phyloP scores from a whole-genome alignment of 257 asterid species.

The Pogostemon cablin region DNA sequence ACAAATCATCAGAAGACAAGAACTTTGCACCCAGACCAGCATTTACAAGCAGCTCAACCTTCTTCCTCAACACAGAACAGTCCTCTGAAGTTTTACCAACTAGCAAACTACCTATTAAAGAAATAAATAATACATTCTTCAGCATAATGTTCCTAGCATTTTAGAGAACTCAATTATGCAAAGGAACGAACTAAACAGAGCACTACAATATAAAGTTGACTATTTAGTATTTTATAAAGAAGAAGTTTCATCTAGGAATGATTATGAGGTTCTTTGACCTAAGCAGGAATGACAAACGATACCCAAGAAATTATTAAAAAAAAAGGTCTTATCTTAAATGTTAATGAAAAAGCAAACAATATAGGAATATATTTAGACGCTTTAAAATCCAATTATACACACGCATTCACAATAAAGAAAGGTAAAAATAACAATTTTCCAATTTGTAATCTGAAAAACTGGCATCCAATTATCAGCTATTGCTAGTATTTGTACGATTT shows the following conservation, averaged over 20 bases:
- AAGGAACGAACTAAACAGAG: conserved; percentile 19
- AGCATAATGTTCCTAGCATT: conserved; percentile 10
- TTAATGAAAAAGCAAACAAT: conserved; percentile 10
- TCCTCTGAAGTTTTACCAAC: conserved; percentile 83
- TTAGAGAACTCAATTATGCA: conserved; percentile 9
- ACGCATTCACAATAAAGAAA: conserved; percentile 10
- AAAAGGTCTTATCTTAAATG: not conserved
- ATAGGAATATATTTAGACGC: not conserved
- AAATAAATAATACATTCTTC: not conserved
- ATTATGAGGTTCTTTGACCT: not conserved
- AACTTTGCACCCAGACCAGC: conserved; percentile 75
- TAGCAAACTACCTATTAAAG: conserved; percentile 71
- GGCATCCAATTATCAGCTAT: conserved; percentile 8
- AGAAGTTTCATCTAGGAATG: not conserved
- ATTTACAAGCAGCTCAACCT: conserved; percentile 61
- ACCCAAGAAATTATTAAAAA: not conserved
- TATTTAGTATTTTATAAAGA: conserved; percentile 12
- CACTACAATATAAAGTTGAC: conserved; percentile 12
- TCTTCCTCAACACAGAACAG: conserved; percentile 47
- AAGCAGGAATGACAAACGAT: not conserved
- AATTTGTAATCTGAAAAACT: not conserved
- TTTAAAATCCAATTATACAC: not conserved
- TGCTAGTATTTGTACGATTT: not conserved
- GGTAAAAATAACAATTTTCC: not conserved
- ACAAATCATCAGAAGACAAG: conserved; percentile 61